Evolutionary conservation across 2,329 filamentous ascomycete genomes (phyloP).

Genomic region (Cladosporium sp.): DNA sequence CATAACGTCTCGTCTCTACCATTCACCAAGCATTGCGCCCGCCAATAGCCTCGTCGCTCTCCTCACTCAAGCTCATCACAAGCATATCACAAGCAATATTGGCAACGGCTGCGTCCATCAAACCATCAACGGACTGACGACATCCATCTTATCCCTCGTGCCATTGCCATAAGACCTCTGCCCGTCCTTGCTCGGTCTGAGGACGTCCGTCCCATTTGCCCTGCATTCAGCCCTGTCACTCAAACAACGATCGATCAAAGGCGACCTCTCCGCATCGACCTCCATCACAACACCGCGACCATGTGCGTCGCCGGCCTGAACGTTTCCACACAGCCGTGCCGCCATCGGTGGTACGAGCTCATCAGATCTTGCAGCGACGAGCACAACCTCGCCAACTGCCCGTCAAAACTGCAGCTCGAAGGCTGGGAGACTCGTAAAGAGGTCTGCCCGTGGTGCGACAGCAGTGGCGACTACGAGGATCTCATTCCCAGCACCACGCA

Average conservation of each 20-base stretch:
- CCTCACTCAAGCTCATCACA: constrained; percentile 5
- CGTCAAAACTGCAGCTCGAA: constrained; percentile 46
- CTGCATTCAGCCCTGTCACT: constrained; percentile 6
- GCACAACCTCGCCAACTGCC: constrained; percentile 50
- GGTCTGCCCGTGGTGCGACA: constrained; percentile 49
- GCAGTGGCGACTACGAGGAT: constrained; percentile 22
- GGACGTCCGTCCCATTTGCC: constrained; percentile 2
- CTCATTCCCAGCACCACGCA: constrained; percentile 43
- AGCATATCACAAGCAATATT: constrained; percentile 19
- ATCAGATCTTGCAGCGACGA: constrained; percentile 44
- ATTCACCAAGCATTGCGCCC: constrained; percentile 6
- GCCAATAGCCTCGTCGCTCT: constrained; percentile 9
- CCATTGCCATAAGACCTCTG: constrained; percentile 5
- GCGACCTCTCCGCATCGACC: neutral
- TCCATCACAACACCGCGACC: constrained; percentile 22
- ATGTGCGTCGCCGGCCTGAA: constrained; percentile 55
- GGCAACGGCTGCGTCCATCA: constrained; percentile 9
- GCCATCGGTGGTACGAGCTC: constrained; percentile 53
- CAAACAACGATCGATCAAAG: neutral
- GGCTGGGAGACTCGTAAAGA: constrained; percentile 53
- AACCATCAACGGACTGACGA: constrained; percentile 8
- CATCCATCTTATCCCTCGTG: neutral
- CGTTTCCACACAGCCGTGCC: constrained; percentile 48
- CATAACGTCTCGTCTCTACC: neutral
- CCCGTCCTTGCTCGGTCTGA: constrained; percentile 11